Conservation (phyloP, 495 filamentous ascomycete species). For the Alectoria sarmentosa region DNA sequence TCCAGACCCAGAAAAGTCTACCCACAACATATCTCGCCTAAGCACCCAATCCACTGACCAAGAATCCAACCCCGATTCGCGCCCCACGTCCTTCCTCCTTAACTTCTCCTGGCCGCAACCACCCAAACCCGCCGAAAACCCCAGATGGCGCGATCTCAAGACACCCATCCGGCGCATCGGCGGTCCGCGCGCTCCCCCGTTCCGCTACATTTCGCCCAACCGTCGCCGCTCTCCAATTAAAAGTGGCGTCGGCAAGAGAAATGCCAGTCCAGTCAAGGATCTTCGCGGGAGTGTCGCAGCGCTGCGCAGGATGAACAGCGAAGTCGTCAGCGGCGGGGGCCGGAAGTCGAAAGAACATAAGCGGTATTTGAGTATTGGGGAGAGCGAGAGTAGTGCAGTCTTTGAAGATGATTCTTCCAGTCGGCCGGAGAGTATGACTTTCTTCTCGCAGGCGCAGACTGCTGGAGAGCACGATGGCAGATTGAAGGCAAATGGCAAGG, state of each 20-base stretch:
- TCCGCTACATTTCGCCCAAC: conserved; percentile 6
- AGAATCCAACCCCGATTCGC: background rate
- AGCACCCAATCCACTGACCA: background rate
- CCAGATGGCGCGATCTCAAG: conserved; percentile 9
- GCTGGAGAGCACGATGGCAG: background rate
- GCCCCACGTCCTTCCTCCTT: conserved; percentile 9
- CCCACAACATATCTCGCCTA: background rate
- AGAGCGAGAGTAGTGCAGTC: conserved; percentile 2
- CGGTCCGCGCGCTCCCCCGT: conserved; percentile 8
- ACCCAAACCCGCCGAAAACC: background rate
- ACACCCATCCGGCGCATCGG: background rate
- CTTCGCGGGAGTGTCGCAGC: conserved; percentile 7
- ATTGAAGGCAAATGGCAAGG: background rate
- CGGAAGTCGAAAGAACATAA: conserved; percentile 10
- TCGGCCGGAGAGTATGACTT: background rate
- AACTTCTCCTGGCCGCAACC: conserved; percentile 1
- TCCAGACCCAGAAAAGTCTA: background rate
- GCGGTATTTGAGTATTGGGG: conserved; percentile 22
- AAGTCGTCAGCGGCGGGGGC: conserved; percentile 7
- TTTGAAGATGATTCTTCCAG: conserved; percentile 1
- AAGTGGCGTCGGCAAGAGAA: conserved; percentile 7
- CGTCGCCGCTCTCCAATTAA: conserved; percentile 1
- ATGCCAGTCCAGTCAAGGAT: background rate
- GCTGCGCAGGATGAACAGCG: conserved; percentile 27
- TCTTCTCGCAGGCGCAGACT: background rate